These are phyloP conservation scores for Dendrocalamus latiflorus DNA, from an alignment of 202 grass and related monocot genomes.

Conservation along the genomic window DNA sequence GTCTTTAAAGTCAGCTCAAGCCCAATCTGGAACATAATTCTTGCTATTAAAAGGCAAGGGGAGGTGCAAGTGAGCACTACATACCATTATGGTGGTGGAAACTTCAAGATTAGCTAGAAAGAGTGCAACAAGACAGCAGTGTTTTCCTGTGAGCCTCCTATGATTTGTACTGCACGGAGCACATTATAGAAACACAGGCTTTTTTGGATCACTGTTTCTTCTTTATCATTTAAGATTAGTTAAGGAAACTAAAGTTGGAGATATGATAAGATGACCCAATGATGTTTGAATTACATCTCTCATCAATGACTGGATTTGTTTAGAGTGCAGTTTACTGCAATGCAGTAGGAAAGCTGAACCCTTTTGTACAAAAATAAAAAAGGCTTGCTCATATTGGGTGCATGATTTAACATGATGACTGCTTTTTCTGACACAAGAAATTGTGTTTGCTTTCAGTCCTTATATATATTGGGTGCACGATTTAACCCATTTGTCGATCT, in stretches of 20 bases:
- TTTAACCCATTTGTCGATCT: background rate
- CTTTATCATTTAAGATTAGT: slow-evolving; percentile 8
- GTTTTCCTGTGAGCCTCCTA: slow-evolving; percentile 22
- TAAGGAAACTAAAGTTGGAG: slow-evolving; percentile 6
- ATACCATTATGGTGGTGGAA: slow-evolving; percentile 28
- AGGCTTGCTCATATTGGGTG: background rate
- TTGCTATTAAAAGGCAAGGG: slow-evolving; percentile 15
- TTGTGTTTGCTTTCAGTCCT: background rate
- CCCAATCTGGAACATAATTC: background rate
- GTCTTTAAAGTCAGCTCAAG: background rate
- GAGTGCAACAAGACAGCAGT: slow-evolving; percentile 17
- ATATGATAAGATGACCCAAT: slow-evolving; percentile 5
- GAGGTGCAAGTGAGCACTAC: background rate
- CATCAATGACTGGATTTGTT: slow-evolving; percentile 24
- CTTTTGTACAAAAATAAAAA: background rate
- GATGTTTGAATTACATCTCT: slow-evolving; percentile 9
- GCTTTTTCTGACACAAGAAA: background rate
- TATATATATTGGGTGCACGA: background rate
- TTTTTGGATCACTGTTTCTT: slow-evolving; percentile 18
- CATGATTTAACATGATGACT: slow-evolving; percentile 23
- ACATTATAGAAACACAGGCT: slow-evolving; percentile 7
- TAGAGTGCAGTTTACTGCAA: slow-evolving; percentile 23
- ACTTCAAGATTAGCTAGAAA: slow-evolving; percentile 20
- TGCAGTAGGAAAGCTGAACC: slow-evolving; percentile 14
- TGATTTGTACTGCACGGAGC: slow-evolving; percentile 25